phyloP scores from a whole-genome alignment of 495 filamentous ascomycete species.

The Collariella sp. region DNA sequence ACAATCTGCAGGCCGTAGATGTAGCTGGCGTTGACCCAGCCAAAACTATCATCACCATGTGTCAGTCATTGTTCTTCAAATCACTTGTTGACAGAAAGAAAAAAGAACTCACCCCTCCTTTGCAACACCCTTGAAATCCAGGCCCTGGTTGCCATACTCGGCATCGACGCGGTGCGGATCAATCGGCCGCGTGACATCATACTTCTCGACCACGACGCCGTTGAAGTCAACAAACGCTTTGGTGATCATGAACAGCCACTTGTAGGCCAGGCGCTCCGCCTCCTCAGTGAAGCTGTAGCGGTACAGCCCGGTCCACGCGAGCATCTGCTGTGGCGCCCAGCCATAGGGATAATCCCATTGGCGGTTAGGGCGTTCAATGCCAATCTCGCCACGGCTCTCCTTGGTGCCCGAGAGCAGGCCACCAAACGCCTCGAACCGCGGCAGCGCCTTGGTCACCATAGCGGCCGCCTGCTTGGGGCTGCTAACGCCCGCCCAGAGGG shows the following conservation, averaged over 20 bases:
- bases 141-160: conserved; percentile 94
- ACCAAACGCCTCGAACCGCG: conserved; percentile 76
- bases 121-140: conserved; percentile 87
- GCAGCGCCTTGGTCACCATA: conserved; percentile 68
- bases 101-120: conserved; percentile 74
- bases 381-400: conserved; percentile 69
- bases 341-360: conserved; percentile 99
- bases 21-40: conserved; percentile 97
- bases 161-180: conserved; percentile 89
- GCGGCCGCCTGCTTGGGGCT: conserved; percentile 67
- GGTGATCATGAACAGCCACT: conserved; percentile 95
- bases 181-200: conserved; percentile 83
- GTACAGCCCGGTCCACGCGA: conserved; percentile 86
- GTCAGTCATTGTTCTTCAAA: conserved; percentile 19
- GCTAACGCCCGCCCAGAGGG: conserved; percentile 86
- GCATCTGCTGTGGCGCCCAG: conserved; percentile 97
- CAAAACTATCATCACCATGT: conserved; percentile 55
- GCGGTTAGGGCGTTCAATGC: conserved; percentile 75
- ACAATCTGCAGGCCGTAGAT: conserved; percentile 80
- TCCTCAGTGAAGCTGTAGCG: conserved; percentile 87
- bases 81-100: background rate
- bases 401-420: conserved; percentile 86
- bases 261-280: conserved; percentile 79
- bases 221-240: conserved; percentile 97
- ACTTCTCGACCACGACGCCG: conserved; percentile 96